Base-by-base conservation (phyloP, 305 asterid species). In the Caryopteris hybrid region DNA sequence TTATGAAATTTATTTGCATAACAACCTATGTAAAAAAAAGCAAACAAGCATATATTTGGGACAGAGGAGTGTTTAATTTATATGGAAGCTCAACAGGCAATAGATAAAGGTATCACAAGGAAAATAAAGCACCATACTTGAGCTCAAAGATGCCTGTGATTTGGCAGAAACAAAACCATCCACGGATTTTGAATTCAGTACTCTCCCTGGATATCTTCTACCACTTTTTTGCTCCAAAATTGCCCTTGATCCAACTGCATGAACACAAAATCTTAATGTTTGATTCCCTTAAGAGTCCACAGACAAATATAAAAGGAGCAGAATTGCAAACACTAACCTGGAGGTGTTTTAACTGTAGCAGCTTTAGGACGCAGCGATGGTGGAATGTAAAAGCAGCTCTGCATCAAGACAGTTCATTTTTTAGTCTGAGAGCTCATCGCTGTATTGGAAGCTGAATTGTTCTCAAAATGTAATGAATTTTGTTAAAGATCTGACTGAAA, bases 311-410 rank as follows among this genome's bases (percentile, higher is more conserved):
- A 50, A 16, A 42, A 52, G 34, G 18, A 39, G 23, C 22, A 58
- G 16, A 47, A 14, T 52, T 10, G 31, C 18, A n/a, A 67, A 36
- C 51, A 73, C 88, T 50, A 62, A 92, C 98, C 94, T 46, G 95
- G 87, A 69, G 96, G 89, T 18, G 97, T 89, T 84, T 86, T 86
- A 25, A 78, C 69, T 50, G 52, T 65, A 76, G 83, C 73, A 78
- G 89, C 61, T 74, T 81, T 84, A 16, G 79, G 63, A 33, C 84
- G 90, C n/a, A 86, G 71, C 39, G 90, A 79, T 70, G 88, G 90
- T 41, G 93, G 90, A 66, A 82, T 22, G 74, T 84, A 80, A 61
- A 80, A 73, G 80, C 90, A 86, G 68, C 84, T 82, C 88, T 83
- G 85, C 79, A 70, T 31, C 47, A 38, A 36, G 27, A 4, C 21